phyloP scores from a whole-genome alignment of 108 stramenopile species.

The Stephanodiscus triporus region DNA sequence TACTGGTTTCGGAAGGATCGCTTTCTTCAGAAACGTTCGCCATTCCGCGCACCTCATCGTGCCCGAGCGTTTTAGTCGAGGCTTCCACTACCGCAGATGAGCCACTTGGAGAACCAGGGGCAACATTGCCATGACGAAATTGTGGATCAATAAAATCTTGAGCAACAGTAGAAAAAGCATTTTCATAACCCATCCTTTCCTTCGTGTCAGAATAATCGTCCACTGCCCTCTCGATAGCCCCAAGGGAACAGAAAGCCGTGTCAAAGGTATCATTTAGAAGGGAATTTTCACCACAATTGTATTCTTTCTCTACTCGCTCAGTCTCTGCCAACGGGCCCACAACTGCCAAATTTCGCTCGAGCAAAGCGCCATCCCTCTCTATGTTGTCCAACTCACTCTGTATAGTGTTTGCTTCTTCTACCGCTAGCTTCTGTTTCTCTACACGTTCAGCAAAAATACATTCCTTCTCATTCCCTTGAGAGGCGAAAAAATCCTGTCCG shows the following conservation, averaged over 20 bases:
- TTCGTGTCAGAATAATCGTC: not conserved
- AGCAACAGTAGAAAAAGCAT: not conserved
- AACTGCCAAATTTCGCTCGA: not conserved
- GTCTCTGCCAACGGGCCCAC: not conserved
- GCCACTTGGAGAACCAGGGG: not conserved
- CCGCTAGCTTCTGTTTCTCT: not conserved
- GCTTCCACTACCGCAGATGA: not conserved
- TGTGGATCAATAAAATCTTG: not conserved
- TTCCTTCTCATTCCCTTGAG: too few relatives aligned
- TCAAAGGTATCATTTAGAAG: not conserved
- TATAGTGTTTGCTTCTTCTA: not conserved
- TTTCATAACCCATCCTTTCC: not conserved
- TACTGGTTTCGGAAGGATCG: not conserved
- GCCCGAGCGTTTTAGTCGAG: too few relatives aligned
- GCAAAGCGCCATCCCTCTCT: not conserved
- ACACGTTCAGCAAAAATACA: too few relatives aligned
- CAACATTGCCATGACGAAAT: not conserved
- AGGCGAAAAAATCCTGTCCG: too few relatives aligned
- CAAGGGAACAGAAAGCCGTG: conserved; percentile 1
- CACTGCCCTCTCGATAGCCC: not conserved
- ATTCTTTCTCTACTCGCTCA: not conserved
- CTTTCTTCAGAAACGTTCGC: not conserved
- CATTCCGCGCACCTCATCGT: too few relatives aligned
- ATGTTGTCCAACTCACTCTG: not conserved
- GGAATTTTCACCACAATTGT: not conserved